Conservation (phyloP, 495 filamentous ascomycete species). For the Oleoguttula mirabilis region DNA sequence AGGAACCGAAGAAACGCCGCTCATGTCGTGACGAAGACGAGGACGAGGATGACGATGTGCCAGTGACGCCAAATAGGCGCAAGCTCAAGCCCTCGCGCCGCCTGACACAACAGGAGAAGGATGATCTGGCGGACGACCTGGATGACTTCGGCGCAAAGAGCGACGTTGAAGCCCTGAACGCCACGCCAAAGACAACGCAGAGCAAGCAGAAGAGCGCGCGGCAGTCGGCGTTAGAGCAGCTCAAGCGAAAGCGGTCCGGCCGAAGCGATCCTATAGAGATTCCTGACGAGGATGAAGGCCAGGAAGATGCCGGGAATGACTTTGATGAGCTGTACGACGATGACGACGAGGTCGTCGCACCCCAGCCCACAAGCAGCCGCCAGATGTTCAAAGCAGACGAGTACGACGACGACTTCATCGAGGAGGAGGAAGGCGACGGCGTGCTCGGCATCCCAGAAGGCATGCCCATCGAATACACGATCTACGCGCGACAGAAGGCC, state of each 20-base stretch:
- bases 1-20: background rate
- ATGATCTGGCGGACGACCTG: slow-evolving; percentile 30
- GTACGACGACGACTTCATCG: slow-evolving; percentile 60
- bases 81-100: slow-evolving; percentile 2
- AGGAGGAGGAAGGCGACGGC: slow-evolving; percentile 43
- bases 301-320: background rate
- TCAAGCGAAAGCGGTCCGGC: slow-evolving; percentile 24
- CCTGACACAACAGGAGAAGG: slow-evolving; percentile 21
- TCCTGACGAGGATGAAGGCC: background rate
- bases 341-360: slow-evolving; percentile 10
- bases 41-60: slow-evolving; percentile 18
- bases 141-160: slow-evolving; percentile 24
- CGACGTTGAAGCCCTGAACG: slow-evolving; percentile 12
- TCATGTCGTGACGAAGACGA: slow-evolving; percentile 14
- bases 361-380: slow-evolving; percentile 6
- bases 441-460: slow-evolving; percentile 50
- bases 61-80: slow-evolving; percentile 3
- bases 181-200: slow-evolving; percentile 11
- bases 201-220: slow-evolving; percentile 13
- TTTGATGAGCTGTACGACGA: slow-evolving; percentile 7
- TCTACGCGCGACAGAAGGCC: slow-evolving; percentile 51
- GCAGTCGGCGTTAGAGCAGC: slow-evolving; percentile 24
- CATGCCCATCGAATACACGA: slow-evolving; percentile 58
- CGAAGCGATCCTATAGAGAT: background rate
- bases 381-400: slow-evolving; percentile 36